These are phyloP conservation scores for Phytophthora melonis DNA, from an alignment of 352 stramenopile species.

Conservation along the genomic window DNA sequence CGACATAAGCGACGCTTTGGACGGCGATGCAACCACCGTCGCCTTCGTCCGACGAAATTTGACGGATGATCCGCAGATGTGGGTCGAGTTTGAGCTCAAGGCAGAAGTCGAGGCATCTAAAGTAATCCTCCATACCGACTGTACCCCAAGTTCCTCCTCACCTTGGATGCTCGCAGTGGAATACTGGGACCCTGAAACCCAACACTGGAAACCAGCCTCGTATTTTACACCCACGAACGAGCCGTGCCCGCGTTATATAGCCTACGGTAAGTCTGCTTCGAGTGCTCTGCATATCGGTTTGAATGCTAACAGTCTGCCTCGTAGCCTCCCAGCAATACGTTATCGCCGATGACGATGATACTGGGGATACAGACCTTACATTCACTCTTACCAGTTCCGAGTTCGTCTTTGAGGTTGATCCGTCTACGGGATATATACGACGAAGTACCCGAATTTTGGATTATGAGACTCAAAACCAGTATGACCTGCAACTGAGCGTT, in stretches of 20 bases:
- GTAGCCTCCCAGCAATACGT: conserved; percentile 26
- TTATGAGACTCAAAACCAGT: conserved; percentile 43
- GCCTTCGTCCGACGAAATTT: conserved; percentile 19
- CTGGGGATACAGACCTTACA: conserved; percentile 11
- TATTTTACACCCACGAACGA: conserved; percentile 30
- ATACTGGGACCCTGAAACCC: conserved; percentile 29
- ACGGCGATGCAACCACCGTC: conserved; percentile 39
- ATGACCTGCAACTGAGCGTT: conserved; percentile 36
- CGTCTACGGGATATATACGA: conserved; percentile 36
- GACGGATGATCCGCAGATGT: conserved; percentile 21
- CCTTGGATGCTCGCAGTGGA: conserved; percentile 31
- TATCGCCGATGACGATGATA: conserved; percentile 39
- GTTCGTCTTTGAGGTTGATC: conserved; percentile 33
- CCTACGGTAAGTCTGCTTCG: conserved; percentile 36
- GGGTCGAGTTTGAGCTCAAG: conserved; percentile 41
- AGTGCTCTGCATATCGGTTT: neutral
- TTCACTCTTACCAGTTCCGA: conserved; percentile 23
- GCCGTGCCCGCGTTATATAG: conserved; percentile 26
- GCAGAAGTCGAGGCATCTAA: conserved; percentile 38
- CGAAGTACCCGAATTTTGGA: conserved; percentile 26
- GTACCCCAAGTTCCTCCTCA: neutral
- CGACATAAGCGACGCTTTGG: conserved; percentile 23
- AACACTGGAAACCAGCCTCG: conserved; percentile 29
- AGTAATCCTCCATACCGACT: conserved; percentile 35
- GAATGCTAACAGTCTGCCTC: conserved; percentile 3